A percentile compares a stretch with the other conserved stretches of the same genome.
These are phyloP conservation scores for Hanseniaspora meyeri DNA, from an alignment of 805 yeast species.

Conservation along the genomic window DNA sequence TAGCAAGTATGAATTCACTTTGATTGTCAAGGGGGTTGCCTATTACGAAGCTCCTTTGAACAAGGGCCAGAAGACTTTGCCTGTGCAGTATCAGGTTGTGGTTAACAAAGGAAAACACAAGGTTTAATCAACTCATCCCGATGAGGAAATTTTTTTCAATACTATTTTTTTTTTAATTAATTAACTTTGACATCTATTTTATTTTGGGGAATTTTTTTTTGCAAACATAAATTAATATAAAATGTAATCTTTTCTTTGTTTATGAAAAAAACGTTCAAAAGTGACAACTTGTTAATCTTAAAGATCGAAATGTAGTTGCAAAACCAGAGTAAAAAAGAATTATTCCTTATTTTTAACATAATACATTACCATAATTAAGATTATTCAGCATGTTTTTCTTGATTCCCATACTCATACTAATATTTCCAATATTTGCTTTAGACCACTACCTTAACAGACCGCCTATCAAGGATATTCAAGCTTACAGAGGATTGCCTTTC, in stretches of 20 bases:
- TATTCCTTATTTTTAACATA: background rate
- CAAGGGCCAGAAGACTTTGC: conserved; percentile 40
- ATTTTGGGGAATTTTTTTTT: too few species aligned
- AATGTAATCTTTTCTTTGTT: background rate
- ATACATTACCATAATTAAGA: background rate
- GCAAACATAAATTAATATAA: background rate
- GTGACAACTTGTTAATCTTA: too few species aligned
- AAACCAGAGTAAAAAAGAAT: background rate
- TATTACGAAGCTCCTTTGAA: conserved; percentile 63
- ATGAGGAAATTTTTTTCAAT: conserved; percentile 6
- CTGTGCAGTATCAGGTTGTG: conserved; percentile 45
- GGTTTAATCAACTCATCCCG: background rate
- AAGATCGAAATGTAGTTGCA: background rate
- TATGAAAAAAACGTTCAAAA: background rate
- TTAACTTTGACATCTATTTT: background rate
- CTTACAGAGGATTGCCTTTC: conserved; percentile 1
- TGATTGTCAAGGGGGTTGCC: conserved; percentile 71
- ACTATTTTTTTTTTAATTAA: background rate
- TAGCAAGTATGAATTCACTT: conserved; percentile 68
- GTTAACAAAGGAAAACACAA: conserved; percentile 37
- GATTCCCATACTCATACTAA: background rate
- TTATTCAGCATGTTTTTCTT: background rate
- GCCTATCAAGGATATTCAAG: conserved; percentile 4
- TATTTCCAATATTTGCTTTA: background rate
- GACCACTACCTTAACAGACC: background rate